Conservation (phyloP, 1,284 basidiomycete genomes). For the Trichosporon sp. region DNA sequence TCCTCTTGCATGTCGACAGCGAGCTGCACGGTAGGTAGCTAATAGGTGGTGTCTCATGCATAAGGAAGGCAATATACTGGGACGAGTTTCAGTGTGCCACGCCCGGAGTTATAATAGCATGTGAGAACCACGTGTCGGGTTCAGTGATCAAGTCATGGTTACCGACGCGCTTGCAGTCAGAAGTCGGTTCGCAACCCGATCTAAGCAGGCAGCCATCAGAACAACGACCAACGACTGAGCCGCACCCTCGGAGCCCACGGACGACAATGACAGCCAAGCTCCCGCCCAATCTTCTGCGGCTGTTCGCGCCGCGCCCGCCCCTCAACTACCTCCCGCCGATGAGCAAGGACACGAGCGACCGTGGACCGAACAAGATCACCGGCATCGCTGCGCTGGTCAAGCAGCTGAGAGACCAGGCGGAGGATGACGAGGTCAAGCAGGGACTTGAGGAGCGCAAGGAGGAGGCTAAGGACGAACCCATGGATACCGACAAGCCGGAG, state of each 20-base stretch:
- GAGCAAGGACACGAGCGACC: slow-evolving; percentile 75
- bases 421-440: slow-evolving; percentile 59
- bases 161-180: background rate
- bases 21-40: background rate
- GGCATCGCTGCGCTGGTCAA: slow-evolving; percentile 74
- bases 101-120: background rate
- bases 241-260: background rate
- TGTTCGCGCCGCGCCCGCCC: slow-evolving; percentile 88
- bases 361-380: slow-evolving; percentile 68
- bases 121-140: background rate
- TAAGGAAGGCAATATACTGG: background rate
- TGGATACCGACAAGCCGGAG: slow-evolving; percentile 19
- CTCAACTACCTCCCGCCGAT: slow-evolving; percentile 81
- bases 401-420: slow-evolving; percentile 74
- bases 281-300: slow-evolving; percentile 88
- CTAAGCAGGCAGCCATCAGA: background rate
- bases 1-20: background rate
- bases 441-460: slow-evolving; percentile 56
- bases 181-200: slow-evolving; percentile 4
- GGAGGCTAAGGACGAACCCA: slow-evolving; percentile 42
- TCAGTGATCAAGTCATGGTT: background rate
- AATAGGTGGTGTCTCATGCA: background rate
- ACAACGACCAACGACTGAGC: background rate
- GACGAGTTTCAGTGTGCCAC: background rate
- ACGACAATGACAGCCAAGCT: slow-evolving; percentile 71